phyloP scores from a whole-genome alignment of 495 filamentous ascomycete species.

The Hypoxylon perforatum region DNA sequence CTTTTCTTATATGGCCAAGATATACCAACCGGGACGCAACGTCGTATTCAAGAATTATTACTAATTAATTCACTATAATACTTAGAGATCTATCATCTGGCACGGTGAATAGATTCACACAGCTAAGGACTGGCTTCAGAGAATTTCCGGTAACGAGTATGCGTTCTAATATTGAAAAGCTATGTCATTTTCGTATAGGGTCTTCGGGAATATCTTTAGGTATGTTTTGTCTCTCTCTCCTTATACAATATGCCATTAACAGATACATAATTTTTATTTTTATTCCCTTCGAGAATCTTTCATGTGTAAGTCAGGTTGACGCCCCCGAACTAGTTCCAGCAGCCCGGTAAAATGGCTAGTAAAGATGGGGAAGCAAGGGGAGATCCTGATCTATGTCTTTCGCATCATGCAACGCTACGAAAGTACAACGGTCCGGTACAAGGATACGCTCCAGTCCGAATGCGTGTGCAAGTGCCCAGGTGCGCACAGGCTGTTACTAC shows the following conservation, averaged over 20 bases:
- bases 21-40: conserved; percentile 22
- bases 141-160: background rate
- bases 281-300: conserved; percentile 1
- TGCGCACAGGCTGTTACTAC: too few species aligned
- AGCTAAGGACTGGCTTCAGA: background rate
- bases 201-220: too few species aligned
- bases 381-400: conserved; percentile 38
- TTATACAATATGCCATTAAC: background rate
- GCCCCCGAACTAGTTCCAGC: conserved; percentile 45
- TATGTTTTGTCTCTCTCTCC: too few species aligned
- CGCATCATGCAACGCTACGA: conserved; percentile 49
- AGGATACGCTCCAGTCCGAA: conserved; percentile 19
- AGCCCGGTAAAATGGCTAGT: conserved; percentile 54
- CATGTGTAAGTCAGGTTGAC: conserved; percentile 26
- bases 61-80: conserved; percentile 19
- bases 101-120: background rate
- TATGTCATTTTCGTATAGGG: too few species aligned
- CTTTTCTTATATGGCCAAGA: conserved; percentile 2
- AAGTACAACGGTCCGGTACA: conserved; percentile 30
- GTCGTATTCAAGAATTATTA: conserved; percentile 18
- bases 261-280: conserved; percentile 12
- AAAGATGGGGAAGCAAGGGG: conserved; percentile 43
- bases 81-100: background rate
- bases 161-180: too few species aligned
- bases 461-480: too few species aligned